A percentile compares a stretch with the other conserved stretches of the same genome.
Conservation (phyloP, 2,329 filamentous ascomycete genomes). For the Cercospora janseana region DNA sequence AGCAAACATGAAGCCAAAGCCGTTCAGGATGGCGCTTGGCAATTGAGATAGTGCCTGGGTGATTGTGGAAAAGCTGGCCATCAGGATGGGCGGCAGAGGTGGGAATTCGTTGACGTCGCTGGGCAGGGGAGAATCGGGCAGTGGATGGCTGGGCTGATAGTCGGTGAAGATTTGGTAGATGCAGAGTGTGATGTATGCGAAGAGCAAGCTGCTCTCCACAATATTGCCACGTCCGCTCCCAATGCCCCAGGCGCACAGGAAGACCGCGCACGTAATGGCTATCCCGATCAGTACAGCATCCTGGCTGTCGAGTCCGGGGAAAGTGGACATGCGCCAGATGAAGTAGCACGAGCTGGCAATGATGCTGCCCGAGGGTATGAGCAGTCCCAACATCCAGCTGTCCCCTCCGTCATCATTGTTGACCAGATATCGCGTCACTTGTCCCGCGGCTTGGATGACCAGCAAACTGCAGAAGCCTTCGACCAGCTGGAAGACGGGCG, state of each 20-base stretch:
- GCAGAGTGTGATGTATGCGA: constrained; percentile 96
- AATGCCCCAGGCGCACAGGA: constrained; percentile 90
- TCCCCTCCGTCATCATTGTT: constrained; percentile 85
- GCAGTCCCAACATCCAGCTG: constrained; percentile 91
- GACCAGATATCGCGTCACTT: constrained; percentile 91
- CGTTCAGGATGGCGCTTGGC: constrained; percentile 79
- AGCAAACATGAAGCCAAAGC: constrained; percentile 80
- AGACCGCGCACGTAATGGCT: constrained; percentile 86
- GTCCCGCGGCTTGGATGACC: constrained; percentile 91
- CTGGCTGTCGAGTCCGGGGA: constrained; percentile 87
- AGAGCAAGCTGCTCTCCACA: constrained; percentile 89
- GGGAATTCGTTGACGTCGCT: constrained; percentile 70
- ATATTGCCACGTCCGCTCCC: constrained; percentile 91
- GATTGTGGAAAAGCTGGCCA: constrained; percentile 94
- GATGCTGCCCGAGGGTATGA: constrained; percentile 83
- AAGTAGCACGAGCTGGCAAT: constrained; percentile 95
- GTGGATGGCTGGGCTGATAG: constrained; percentile 71
- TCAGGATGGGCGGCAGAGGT: constrained; percentile 93
- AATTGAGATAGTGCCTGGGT: constrained; percentile 78
- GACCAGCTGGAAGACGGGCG: constrained; percentile 86
- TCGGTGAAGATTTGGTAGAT: constrained; percentile 99
- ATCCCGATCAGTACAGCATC: constrained; percentile 92
- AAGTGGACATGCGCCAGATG: constrained; percentile 89
- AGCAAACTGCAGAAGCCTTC: constrained; percentile 96
- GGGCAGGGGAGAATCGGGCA: constrained; percentile 55